Base-by-base conservation (phyloP, 768 basidiomycete species). In the Lentinula sp. region DNA sequence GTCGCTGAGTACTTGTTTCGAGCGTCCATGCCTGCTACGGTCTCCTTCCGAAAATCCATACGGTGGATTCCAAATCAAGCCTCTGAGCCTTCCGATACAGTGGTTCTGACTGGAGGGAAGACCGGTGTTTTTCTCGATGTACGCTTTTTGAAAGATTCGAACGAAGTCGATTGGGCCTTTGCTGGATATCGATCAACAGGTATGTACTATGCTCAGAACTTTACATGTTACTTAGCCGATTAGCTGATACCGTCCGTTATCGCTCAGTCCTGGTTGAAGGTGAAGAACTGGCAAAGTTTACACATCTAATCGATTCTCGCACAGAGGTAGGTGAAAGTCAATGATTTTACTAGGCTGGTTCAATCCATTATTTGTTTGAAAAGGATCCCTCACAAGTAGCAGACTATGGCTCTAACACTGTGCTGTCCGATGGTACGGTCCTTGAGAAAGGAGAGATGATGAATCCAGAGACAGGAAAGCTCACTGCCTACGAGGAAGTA, bases 131-230 rank as follows among this genome's bases (percentile, higher is more conserved):
- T 76, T 53, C 52, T 77, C 9, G 76, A 78, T 61, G 71, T 72
- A 2, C 66, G 76, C 12, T 77, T 75, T 35, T 48, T 70, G n/a
- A 74, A 71, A 56, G 66, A 64, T 20, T 61, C 65, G 2, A 53
- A 65, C 1, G 61, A 64, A 18, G 63, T 77, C 10, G 74, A 78
- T 45, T 78, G 75, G 77, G 77, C 71, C 1, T 72, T 77, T 65
- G 75, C 75, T 13, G 77, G 77, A 32, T 73, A 71, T 62, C 67
- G 75, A 12, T 63, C 63, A 2, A 66, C 28, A 5, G 48, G 63
- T 64, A 53, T 35, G 12, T 50, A 46, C 28, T 28, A 28, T 28
- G 3, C 28, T 28, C 28, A 28, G 2, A 3, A 3, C 28, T 28
- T 28, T 28, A 28, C 28, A 28, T 28, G 28, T 28, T 28, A 28